These are phyloP conservation scores for Nakazawaea ishiwadae DNA, from an alignment of 805 yeast genomes.

Conservation along the genomic window DNA sequence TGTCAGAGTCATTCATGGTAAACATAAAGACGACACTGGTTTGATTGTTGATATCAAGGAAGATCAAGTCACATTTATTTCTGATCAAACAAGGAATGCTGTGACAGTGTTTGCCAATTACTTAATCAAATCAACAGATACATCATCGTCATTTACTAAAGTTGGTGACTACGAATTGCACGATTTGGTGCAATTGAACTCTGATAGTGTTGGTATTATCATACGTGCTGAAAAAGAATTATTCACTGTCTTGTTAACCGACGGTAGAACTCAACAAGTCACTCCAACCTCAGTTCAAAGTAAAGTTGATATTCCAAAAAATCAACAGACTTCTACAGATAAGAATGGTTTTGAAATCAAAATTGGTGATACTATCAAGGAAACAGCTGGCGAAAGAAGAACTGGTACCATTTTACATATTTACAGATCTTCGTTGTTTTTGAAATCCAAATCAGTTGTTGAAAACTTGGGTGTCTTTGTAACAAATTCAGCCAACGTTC, in stretches of 20 bases:
- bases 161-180: constrained; percentile 79
- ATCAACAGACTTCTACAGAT: constrained; percentile 84
- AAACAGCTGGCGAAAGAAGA: constrained; percentile 74
- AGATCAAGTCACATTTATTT: constrained; percentile 84
- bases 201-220: constrained; percentile 83
- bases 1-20: constrained; percentile 88
- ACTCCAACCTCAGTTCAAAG: constrained; percentile 81
- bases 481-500: constrained; percentile 66
- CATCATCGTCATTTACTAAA: constrained; percentile 63
- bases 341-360: constrained; percentile 77
- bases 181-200: constrained; percentile 84
- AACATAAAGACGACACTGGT: constrained; percentile 91
- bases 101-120: constrained; percentile 91
- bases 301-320: constrained; percentile 57
- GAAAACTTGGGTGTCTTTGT: constrained; percentile 94
- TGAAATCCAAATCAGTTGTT: constrained; percentile 70
- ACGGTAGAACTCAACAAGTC: constrained; percentile 68
- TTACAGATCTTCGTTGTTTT: constrained; percentile 72
- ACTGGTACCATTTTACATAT: constrained; percentile 88
- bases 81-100: constrained; percentile 86
- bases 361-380: constrained; percentile 91
- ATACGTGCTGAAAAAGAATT: constrained; percentile 86
- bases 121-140: constrained; percentile 84
- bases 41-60: constrained; percentile 77
- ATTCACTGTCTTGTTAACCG: constrained; percentile 74